Evolutionary conservation across 768 basidiomycete species (phyloP), one percentile per base, ranked within the genome.

Genomic region (Pisolithus marmoratus): DNA sequence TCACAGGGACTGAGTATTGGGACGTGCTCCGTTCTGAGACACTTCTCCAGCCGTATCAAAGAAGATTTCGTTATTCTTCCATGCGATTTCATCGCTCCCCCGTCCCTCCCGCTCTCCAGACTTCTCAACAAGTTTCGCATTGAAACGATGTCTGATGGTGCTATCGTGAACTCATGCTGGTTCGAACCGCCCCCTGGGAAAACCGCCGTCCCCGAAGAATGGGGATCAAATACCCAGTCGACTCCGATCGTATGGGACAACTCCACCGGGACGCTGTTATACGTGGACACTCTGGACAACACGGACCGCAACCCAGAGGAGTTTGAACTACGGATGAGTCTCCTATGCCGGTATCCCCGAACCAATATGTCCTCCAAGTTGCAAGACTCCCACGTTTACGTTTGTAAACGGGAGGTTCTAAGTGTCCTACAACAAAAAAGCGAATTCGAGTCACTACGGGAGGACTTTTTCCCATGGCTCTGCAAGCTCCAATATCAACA

Each of bases 391-490:
- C 94, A 96, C 66, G 87, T 95, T 29, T 96, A 95, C 60, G 83
- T 95, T 31, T 93, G 92, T 71, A 80, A 82, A 56, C 79, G 81
- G 53, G 77, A 81, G 17, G 74, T 95, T 8, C 72, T 96, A 23
- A 84, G 90, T 52, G 74, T 82, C 12, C 72, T 94, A 24, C 76
- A 80, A 11, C 77, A 81, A 54, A 90, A 89, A 60, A 71, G 70
- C 5, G 78, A 83, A 58, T 76, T 94, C 38, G 85, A 90, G 47
- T 95, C 93, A 15, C 75, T 97, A 48, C 78, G 87, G 47, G 88
- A 94, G 65, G 92, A 96, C 54, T 90, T 96, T 60, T 65, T 97
- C 11, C 94, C 94, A 0, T 96, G 93, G 90, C 63, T 96, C 50
- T 88, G 91, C 70, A 93, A 90, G 63, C 72, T 89, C 6, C 88